These are phyloP conservation scores for Diaporthe longicolla DNA, from an alignment of 2,329 filamentous ascomycete genomes.

Conservation along the genomic window DNA sequence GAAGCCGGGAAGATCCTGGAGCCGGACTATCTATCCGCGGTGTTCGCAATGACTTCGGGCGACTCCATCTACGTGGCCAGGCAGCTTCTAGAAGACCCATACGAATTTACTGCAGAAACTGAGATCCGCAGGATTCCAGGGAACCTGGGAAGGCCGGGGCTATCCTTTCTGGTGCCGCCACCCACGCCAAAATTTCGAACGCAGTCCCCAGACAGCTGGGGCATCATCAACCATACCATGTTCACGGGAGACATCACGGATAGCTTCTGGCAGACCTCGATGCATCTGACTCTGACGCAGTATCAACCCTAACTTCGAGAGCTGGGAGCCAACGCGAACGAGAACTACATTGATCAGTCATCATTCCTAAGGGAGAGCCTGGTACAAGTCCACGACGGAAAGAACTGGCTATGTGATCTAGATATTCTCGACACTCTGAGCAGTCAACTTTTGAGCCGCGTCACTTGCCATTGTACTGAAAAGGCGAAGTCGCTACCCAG, in stretches of 20 bases:
- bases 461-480: neutral
- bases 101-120: neutral
- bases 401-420: conserved; percentile 7
- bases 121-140: conserved; percentile 19
- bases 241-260: conserved; percentile 3
- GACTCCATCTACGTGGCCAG: conserved; percentile 22
- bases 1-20: neutral
- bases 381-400: neutral
- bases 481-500: neutral
- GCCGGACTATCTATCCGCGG: neutral
- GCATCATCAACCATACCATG: neutral
- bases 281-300: conserved; percentile 14
- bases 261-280: conserved; percentile 7
- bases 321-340: neutral
- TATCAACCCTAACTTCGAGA: neutral
- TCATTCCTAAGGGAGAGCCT: conserved; percentile 8
- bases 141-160: neutral
- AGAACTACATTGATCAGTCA: conserved; percentile 4
- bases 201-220: conserved; percentile 1
- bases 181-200: neutral
- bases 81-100: conserved; percentile 15
- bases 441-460: neutral
- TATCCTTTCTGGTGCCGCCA: conserved; percentile 20
- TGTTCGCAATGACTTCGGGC: conserved; percentile 5
- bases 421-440: neutral